These are phyloP conservation scores for Holtermanniella nyarrowii DNA, from an alignment of 768 basidiomycete genomes.

Conservation along the genomic window DNA sequence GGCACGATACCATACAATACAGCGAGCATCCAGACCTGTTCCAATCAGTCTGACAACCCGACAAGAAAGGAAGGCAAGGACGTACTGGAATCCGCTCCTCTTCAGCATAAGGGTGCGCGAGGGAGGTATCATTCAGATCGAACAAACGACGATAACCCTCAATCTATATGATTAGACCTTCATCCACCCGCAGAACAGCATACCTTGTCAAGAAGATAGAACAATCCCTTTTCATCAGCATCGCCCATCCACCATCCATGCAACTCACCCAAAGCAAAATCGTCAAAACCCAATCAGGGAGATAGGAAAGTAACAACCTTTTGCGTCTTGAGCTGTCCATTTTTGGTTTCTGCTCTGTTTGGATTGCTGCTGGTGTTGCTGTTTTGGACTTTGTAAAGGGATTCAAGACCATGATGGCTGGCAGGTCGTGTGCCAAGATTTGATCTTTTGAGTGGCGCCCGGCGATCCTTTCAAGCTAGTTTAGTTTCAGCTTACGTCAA, in stretches of 20 bases:
- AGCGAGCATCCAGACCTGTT: constrained; percentile 28
- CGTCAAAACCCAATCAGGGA: constrained; percentile 35
- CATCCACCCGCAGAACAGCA: neutral
- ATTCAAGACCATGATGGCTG: too few relatives aligned
- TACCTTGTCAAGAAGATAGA: constrained; percentile 43
- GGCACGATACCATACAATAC: constrained; percentile 33
- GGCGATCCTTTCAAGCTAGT: too few relatives aligned
- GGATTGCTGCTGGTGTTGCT: neutral
- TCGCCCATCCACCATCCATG: neutral
- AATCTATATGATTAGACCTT: constrained; percentile 7
- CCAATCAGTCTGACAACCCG: neutral
- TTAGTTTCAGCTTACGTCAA: too few relatives aligned
- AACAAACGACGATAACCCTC: constrained; percentile 30
- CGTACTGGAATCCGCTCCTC: constrained; percentile 31
- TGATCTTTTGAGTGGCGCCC: too few relatives aligned
- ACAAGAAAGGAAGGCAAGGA: neutral
- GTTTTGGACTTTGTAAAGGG: too few relatives aligned
- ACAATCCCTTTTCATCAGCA: constrained; percentile 15
- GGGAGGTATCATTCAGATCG: constrained; percentile 26
- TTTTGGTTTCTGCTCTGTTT: too few relatives aligned
- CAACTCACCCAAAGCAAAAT: constrained; percentile 34
- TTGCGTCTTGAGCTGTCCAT: neutral
- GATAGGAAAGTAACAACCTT: constrained; percentile 7
- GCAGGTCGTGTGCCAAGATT: too few relatives aligned
- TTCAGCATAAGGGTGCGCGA: constrained; percentile 32